A percentile compares a stretch with the other conserved stretches of the same genome.
These are phyloP conservation scores for Boletus rubropictus DNA, from an alignment of 768 basidiomycete genomes.

Conservation along the genomic window DNA sequence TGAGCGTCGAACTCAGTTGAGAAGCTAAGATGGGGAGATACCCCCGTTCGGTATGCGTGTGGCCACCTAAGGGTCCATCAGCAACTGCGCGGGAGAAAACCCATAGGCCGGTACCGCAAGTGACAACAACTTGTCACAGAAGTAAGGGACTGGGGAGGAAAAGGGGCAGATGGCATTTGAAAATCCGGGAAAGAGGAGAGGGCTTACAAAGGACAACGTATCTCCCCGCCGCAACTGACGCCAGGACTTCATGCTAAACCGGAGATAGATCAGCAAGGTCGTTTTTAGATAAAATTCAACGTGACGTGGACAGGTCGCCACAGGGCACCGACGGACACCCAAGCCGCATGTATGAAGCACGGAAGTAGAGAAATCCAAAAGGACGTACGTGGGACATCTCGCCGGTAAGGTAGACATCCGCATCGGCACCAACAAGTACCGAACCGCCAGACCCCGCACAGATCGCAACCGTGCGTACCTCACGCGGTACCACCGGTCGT, in stretches of 20 bases:
- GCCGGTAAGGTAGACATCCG: slow-evolving; percentile 89
- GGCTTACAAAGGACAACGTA: slow-evolving; percentile 80
- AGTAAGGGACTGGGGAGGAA: neutral
- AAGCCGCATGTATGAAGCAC: slow-evolving; percentile 2
- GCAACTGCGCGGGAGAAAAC: slow-evolving; percentile 13
- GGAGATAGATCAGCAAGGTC: neutral
- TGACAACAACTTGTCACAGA: slow-evolving; percentile 14
- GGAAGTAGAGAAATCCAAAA: slow-evolving; percentile 11
- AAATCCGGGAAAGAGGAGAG: neutral
- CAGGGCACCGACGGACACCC: neutral
- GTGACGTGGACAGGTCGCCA: slow-evolving; percentile 11
- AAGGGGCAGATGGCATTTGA: neutral
- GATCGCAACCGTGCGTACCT: slow-evolving; percentile 66
- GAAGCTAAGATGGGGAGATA: slow-evolving; percentile 74
- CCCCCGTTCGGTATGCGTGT: slow-evolving; percentile 93
- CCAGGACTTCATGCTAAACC: slow-evolving; percentile 79
- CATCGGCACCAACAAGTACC: slow-evolving; percentile 62
- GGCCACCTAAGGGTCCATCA: slow-evolving; percentile 56
- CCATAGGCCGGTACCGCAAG: slow-evolving; percentile 15
- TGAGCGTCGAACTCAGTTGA: slow-evolving; percentile 53
- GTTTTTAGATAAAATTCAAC: neutral
- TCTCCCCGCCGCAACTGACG: slow-evolving; percentile 66
- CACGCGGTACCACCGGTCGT: slow-evolving; percentile 33
- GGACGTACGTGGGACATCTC: slow-evolving; percentile 81
- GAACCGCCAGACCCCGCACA: slow-evolving; percentile 89